A percentile compares a stretch with the other conserved stretches of the same genome.
Conservation (phyloP, 2,329 filamentous ascomycete genomes). For the Diaporthe destruens region DNA sequence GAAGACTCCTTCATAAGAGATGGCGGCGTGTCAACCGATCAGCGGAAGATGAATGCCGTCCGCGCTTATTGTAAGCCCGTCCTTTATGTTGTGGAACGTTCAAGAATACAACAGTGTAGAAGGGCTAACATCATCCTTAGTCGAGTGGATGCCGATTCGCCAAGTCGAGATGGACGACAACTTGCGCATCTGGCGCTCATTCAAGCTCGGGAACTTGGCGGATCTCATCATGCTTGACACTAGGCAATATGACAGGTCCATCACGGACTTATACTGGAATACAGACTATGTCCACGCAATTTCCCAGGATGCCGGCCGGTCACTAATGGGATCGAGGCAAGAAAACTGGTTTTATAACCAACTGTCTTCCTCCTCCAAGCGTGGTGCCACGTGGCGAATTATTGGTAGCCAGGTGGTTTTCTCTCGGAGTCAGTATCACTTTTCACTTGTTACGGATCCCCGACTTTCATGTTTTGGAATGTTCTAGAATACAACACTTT, state of each 20-base stretch:
- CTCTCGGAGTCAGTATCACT: no score
- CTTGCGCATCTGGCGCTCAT: slow-evolving; percentile 75
- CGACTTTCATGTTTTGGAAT: no score
- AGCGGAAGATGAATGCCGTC: slow-evolving; percentile 80
- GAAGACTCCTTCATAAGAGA: slow-evolving; percentile 73
- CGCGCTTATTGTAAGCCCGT: slow-evolving; percentile 66
- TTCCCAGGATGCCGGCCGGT: slow-evolving; percentile 74
- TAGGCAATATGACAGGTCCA: slow-evolving; percentile 75
- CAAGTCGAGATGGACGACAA: slow-evolving; percentile 78
- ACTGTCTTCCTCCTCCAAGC: slow-evolving; percentile 67
- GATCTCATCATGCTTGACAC: slow-evolving; percentile 79
- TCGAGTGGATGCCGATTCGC: slow-evolving; percentile 73
- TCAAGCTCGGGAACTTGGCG: slow-evolving; percentile 74
- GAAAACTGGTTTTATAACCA: slow-evolving; percentile 80
- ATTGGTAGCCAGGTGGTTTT: slow-evolving; percentile 80
- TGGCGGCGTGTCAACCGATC: slow-evolving; percentile 74
- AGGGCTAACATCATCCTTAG: no score
- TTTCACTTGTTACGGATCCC: no score
- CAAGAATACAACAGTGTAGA: no score
- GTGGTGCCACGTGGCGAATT: slow-evolving; percentile 78
- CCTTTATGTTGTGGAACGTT: no score
- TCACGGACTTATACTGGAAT: slow-evolving; percentile 71
- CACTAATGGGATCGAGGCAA: slow-evolving; percentile 78
- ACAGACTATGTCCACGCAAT: slow-evolving; percentile 73
- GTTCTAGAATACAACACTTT: no score